These are phyloP conservation scores for Lactifluus hygrophoroides DNA, from an alignment of 768 basidiomycete genomes.

Conservation along the genomic window DNA sequence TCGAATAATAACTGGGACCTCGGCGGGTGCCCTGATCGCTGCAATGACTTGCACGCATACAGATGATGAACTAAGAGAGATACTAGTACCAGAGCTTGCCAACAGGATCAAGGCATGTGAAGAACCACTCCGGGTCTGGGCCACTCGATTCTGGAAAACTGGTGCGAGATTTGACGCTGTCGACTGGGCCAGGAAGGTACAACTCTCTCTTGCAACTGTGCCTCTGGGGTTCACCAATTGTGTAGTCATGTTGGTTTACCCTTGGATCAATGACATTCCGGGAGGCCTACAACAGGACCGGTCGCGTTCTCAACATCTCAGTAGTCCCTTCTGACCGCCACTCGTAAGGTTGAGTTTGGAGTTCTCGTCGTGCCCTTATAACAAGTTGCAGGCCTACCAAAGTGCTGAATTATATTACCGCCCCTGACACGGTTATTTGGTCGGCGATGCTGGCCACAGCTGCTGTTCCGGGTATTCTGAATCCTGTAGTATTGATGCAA, in stretches of 20 bases:
- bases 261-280: slow-evolving; percentile 90
- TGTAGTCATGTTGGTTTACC: slow-evolving; percentile 80
- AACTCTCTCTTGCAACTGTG: slow-evolving; percentile 4
- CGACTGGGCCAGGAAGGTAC: slow-evolving; percentile 82
- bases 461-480: slow-evolving; percentile 91
- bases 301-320: slow-evolving; percentile 87
- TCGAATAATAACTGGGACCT: slow-evolving; percentile 89
- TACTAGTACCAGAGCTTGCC: slow-evolving; percentile 80
- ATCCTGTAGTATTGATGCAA: slow-evolving; percentile 93
- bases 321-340: slow-evolving; percentile 87
- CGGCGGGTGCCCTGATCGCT: slow-evolving; percentile 78
- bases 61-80: slow-evolving; percentile 69
- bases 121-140: slow-evolving; percentile 64
- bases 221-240: background rate
- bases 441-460: slow-evolving; percentile 79
- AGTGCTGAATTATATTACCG: slow-evolving; percentile 88
- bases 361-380: slow-evolving; percentile 1
- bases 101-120: slow-evolving; percentile 76
- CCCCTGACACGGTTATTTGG: slow-evolving; percentile 88
- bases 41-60: slow-evolving; percentile 79
- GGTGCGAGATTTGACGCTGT: slow-evolving; percentile 95
- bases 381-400: slow-evolving; percentile 70
- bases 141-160: slow-evolving; percentile 66
- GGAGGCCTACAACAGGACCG: slow-evolving; percentile 90
- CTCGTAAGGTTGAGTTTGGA: slow-evolving; percentile 40